These are phyloP conservation scores for Leucoagaricus sp. DNA, from an alignment of 1,284 basidiomycete species.

Conservation along the genomic window DNA sequence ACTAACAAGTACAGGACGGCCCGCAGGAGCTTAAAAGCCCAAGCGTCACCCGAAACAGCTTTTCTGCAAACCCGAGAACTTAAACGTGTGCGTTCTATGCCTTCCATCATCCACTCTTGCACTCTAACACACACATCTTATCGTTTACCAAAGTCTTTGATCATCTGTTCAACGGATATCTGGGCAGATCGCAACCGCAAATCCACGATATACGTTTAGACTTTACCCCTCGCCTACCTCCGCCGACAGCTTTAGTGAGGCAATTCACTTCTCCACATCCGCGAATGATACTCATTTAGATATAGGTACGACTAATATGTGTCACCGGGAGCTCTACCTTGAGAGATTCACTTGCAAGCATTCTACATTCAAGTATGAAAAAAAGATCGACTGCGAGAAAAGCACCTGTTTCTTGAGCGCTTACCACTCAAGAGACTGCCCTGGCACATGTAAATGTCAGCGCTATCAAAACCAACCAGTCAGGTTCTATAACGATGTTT, in stretches of 20 bases:
- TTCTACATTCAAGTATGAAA: slow-evolving; percentile 50
- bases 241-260: slow-evolving; percentile 55
- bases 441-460: slow-evolving; percentile 46
- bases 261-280: slow-evolving; percentile 28
- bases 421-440: slow-evolving; percentile 52
- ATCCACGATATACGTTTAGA: slow-evolving; percentile 36
- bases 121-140: background rate
- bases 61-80: slow-evolving; percentile 13
- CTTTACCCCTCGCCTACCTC: slow-evolving; percentile 55
- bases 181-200: slow-evolving; percentile 35
- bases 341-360: slow-evolving; percentile 55
- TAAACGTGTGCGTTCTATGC: background rate
- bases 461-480: slow-evolving; percentile 53
- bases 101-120: background rate
- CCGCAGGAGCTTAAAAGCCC: slow-evolving; percentile 14
- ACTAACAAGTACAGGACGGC: slow-evolving; percentile 14
- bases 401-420: slow-evolving; percentile 47
- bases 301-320: slow-evolving; percentile 47
- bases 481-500: slow-evolving; percentile 21
- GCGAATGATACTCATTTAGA: slow-evolving; percentile 29
- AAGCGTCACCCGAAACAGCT: slow-evolving; percentile 10
- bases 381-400: slow-evolving; percentile 54
- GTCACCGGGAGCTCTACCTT: slow-evolving; percentile 62
- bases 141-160: slow-evolving; percentile 25
- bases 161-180: slow-evolving; percentile 26